Evolutionary conservation across 2,329 filamentous ascomycete genomes (phyloP), one percentile per base, ranked within the genome.

Genomic region (Mariannaea elegans): DNA sequence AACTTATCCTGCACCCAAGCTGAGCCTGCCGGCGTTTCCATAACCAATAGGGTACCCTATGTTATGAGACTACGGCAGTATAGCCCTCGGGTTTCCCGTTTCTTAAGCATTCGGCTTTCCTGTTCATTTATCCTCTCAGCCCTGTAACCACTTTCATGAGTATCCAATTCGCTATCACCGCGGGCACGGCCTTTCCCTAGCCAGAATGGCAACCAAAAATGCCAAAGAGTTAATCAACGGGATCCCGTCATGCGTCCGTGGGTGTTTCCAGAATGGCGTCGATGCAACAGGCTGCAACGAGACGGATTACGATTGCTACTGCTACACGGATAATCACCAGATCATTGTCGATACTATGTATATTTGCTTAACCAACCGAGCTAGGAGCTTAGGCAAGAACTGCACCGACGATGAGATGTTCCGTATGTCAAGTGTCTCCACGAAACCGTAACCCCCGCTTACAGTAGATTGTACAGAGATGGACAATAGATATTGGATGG

Each of bases 401-500:
- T 70, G 68, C 19, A 66, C 55, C 8, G 31, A 69, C 2, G 61
- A 67, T 14, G 68, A 70, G 2, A 61, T 63, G 54, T 69, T 69
- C 23, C 52, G 68, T 71, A 60, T 19, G 68, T 48, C 4, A 36
- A 12, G 3, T n/a, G 3, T 2, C 5, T 9, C 21, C 1, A n/a
- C 1, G 3, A 9, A 4, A 6, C 19, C 12, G 7, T 19, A 8
- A 23, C 6, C 3, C 16, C 12, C 10, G 24, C 13, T 49, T 12
- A 38, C 50, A 39, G 57, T n/a, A 34, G 13, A 16, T 7, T 23
- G n/a, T 10, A 2, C 7, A 71, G 66, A 64, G 32, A 71, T 68
- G 55, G 66, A 70, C 39, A 67, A 71, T 13, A 69, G 65, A 12
- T 70, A 70, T n/a, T 70, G 68, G 68, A 68, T 65, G 45, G 70